These are phyloP conservation scores for Chaetoceros tenuissimus DNA, from an alignment of 108 stramenopile species.

Conservation along the genomic window DNA sequence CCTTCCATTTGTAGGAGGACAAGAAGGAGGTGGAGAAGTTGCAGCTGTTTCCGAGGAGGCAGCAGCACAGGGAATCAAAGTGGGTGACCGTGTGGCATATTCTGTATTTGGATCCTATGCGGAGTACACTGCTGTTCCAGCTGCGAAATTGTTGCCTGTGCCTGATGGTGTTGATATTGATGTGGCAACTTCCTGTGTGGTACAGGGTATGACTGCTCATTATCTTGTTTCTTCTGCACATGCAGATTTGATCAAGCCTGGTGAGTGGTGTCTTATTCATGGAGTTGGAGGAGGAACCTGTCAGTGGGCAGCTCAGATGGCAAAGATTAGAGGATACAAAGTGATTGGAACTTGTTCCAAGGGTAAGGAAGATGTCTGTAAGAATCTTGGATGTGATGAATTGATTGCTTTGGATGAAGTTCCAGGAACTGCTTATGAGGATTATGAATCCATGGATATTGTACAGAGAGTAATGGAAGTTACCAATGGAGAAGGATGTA, in stretches of 20 bases:
- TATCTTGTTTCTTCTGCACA: slow-evolving; percentile 66
- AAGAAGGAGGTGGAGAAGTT: slow-evolving; percentile 76
- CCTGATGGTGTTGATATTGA: slow-evolving; percentile 42
- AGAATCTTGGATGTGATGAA: slow-evolving; percentile 52
- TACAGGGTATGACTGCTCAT: slow-evolving; percentile 80
- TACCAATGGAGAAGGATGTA: slow-evolving; percentile 61
- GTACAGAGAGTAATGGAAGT: slow-evolving; percentile 52
- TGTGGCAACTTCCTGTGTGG: slow-evolving; percentile 57
- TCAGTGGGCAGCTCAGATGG: slow-evolving; percentile 84
- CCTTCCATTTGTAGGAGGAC: slow-evolving; percentile 66
- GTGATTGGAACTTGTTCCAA: slow-evolving; percentile 74
- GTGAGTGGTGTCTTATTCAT: slow-evolving; percentile 75
- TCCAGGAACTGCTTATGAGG: slow-evolving; percentile 48
- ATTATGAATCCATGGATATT: slow-evolving; percentile 71
- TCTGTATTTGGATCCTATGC: slow-evolving; percentile 58
- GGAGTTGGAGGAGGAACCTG: slow-evolving; percentile 79
- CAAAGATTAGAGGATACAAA: slow-evolving; percentile 67
- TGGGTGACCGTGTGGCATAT: slow-evolving; percentile 71
- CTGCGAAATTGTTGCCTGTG: slow-evolving; percentile 45
- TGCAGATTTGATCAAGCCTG: slow-evolving; percentile 50
- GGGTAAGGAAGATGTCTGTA: slow-evolving; percentile 45
- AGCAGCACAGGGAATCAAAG: slow-evolving; percentile 31
- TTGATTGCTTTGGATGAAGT: slow-evolving; percentile 78
- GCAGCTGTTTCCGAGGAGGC: slow-evolving; percentile 47
- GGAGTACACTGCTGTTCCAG: slow-evolving; percentile 66